phyloP scores from a whole-genome alignment of 2,329 filamentous ascomycete species.

The Claviceps capensis region DNA sequence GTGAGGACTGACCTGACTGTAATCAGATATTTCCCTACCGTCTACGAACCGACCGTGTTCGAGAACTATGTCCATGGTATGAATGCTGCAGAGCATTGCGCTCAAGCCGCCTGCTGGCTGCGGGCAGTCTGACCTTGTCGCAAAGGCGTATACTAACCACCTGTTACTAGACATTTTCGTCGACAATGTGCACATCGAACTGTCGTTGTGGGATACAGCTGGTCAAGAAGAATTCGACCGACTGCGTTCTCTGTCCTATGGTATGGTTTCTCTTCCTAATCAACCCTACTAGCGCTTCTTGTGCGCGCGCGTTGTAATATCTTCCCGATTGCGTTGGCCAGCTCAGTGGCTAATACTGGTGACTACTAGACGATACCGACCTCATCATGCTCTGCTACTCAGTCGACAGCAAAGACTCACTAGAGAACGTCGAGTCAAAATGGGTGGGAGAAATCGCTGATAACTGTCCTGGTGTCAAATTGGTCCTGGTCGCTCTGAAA shows the following conservation, averaged over 20 bases:
- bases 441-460: constrained; percentile 98
- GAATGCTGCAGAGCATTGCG: constrained; percentile 11
- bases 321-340: background rate
- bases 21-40: constrained; percentile 81
- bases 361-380: constrained; percentile 61
- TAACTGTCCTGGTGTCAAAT: constrained; percentile 89
- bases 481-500: constrained; percentile 91
- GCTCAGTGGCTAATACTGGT: constrained; percentile 4
- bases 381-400: constrained; percentile 98
- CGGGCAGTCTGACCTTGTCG: background rate
- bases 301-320: too few species aligned
- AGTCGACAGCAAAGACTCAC: constrained; percentile 87
- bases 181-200: constrained; percentile 90
- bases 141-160: background rate
- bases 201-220: constrained; percentile 96
- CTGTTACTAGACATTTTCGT: constrained; percentile 74
- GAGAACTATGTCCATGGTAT: constrained; percentile 97
- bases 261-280: constrained; percentile 22
- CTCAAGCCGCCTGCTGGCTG: constrained; percentile 1
- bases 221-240: constrained; percentile 99
- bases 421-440: constrained; percentile 97
- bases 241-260: constrained; percentile 87
- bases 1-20: background rate
- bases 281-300: background rate
- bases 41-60: constrained; percentile 96